Percentiles rank a stretch among this genome's conserved stretches.
phyloP scores from a whole-genome alignment of 108 stramenopile genomes.

The Skeletonema tropicum region DNA sequence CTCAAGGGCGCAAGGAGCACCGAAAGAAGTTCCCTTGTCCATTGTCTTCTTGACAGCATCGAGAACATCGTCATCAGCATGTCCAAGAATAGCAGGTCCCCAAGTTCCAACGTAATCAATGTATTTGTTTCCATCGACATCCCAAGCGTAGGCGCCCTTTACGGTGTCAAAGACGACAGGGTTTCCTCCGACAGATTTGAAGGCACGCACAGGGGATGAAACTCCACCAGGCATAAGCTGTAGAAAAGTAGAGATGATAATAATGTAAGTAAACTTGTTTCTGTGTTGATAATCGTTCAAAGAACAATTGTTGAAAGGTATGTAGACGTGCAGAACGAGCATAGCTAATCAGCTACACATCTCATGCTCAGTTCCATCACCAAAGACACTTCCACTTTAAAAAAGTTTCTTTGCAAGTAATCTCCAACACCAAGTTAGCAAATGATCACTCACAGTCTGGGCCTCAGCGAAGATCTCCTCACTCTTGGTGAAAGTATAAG shows the following conservation, averaged over 20 bases:
- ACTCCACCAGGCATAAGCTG: conserved; percentile 99
- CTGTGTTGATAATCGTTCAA: conserved; percentile 13
- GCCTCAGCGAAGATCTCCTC: conserved; percentile 90
- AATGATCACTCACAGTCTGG: conserved; percentile 63
- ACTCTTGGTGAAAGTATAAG: conserved; percentile 84
- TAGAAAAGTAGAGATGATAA: conserved; percentile 10
- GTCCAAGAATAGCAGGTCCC: conserved; percentile 98
- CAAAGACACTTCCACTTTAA: neutral
- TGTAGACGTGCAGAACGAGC: neutral
- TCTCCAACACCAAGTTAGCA: neutral
- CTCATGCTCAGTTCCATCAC: neutral
- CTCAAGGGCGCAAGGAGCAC: conserved; percentile 95
- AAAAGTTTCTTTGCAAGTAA: neutral
- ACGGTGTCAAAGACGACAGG: conserved; percentile 97
- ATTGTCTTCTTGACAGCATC: conserved; percentile 90
- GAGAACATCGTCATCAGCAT: conserved; percentile 97
- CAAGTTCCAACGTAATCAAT: conserved; percentile 97
- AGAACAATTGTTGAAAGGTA: neutral
- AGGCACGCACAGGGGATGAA: conserved; percentile 96
- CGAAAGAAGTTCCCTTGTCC: conserved; percentile 98
- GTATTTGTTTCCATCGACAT: conserved; percentile 97
- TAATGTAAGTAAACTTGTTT: neutral
- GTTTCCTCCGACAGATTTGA: conserved; percentile 98
- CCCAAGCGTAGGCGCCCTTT: conserved; percentile 98
- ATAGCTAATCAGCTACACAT: neutral